A percentile compares a stretch with the other conserved stretches of the same genome.
Evolutionary conservation across 306 rosid genomes (phyloP).

Genomic region (Cotoneaster glaucophyllus): DNA sequence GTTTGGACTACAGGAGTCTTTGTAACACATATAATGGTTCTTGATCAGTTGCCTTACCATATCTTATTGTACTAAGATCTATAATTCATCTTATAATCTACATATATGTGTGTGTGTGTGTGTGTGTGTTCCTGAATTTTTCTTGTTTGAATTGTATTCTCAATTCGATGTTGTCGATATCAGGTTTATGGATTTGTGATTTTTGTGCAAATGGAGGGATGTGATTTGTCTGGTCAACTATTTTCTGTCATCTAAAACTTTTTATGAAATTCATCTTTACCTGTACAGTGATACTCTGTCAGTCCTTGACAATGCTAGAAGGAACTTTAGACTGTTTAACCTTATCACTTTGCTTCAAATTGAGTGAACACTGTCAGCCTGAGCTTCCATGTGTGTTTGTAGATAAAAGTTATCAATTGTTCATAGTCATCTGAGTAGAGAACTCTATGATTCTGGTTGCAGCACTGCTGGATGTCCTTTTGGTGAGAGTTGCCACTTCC

Average conservation of each 20-base stretch:
- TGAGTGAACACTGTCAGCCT: background rate
- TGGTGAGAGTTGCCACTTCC: constrained; percentile 92
- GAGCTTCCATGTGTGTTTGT: background rate
- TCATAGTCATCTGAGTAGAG: constrained; percentile 22
- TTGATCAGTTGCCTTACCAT: too few relatives aligned
- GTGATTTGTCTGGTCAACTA: background rate
- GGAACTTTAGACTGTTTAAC: background rate
- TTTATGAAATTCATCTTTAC: background rate
- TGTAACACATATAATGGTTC: background rate
- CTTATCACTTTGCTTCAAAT: background rate
- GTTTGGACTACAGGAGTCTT: background rate
- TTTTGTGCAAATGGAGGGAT: background rate
- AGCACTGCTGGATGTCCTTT: constrained; percentile 97
- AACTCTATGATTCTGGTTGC: constrained; percentile 28
- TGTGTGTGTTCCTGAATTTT: background rate
- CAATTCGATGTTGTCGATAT: background rate
- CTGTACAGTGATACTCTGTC: background rate
- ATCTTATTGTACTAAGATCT: too few relatives aligned
- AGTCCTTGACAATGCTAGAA: background rate
- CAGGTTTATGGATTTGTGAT: background rate
- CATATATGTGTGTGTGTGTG: too few relatives aligned
- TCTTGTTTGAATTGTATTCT: background rate
- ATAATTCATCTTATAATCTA: too few relatives aligned
- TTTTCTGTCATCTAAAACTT: background rate
- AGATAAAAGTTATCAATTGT: background rate